Evolutionary conservation across 2,329 filamentous ascomycete genomes (phyloP).

Genomic region (Hymenoscyphus infarciens): DNA sequence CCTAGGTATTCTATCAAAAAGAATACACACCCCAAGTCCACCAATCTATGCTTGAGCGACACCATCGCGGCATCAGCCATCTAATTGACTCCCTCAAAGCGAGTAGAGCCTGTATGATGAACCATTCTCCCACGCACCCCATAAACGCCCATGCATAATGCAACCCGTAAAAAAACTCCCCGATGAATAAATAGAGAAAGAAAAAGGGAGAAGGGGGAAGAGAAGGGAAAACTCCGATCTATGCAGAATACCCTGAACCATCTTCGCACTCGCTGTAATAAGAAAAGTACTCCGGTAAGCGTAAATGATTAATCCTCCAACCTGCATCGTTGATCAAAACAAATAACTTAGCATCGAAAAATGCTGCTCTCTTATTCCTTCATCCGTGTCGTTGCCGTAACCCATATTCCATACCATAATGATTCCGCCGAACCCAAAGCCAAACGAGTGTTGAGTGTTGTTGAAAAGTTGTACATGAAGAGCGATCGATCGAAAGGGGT

Average conservation of each 20-base stretch:
- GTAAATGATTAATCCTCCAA: background rate
- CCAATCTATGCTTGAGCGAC: background rate
- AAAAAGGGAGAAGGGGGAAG: background rate
- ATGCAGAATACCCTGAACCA: background rate
- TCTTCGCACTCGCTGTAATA: background rate
- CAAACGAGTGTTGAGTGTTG: no score
- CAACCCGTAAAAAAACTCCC: no score
- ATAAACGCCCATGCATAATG: background rate
- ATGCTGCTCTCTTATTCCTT: background rate
- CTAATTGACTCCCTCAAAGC: background rate
- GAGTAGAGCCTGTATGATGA: background rate
- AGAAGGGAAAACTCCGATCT: background rate
- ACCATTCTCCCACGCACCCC: background rate
- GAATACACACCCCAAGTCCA: background rate
- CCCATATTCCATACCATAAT: background rate
- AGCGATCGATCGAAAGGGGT: no score
- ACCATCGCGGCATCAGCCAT: background rate
- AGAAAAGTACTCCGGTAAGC: background rate
- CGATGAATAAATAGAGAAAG: background rate
- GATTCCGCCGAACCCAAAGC: no score
- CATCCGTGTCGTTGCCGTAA: background rate
- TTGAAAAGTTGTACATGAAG: no score
- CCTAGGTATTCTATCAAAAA: background rate
- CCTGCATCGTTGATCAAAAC: background rate
- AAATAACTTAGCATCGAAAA: background rate